Evolutionary conservation across 2,329 filamentous ascomycete species (phyloP), one percentile per base, ranked within the genome.

Genomic region (Arthrobotrys entomopaga): DNA sequence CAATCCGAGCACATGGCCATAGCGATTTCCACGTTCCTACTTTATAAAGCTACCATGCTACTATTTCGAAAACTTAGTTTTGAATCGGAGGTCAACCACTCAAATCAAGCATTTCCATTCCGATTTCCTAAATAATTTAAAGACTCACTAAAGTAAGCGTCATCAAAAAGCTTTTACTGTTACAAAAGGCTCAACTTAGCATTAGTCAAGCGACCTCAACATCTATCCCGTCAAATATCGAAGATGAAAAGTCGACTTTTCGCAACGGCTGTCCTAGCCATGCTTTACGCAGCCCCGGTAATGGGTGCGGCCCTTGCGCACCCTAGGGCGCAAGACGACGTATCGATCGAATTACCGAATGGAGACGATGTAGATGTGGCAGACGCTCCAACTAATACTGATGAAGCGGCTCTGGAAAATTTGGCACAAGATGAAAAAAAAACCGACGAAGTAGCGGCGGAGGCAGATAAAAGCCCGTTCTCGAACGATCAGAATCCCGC

Each of bases 231-330:
- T 34, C 10, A 1, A 8, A 5, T 5, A 8, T 34, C 29, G 10
- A 46, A 13, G n/a, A 46, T 46, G 42, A 46, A 13, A 13, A 7
- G 15, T 3, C 13, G 42, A 46, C n/a, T 46, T 8, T 19, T 50
- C 4, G 20, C 63, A 6, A 53, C 70, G 19, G 52, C 63, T 20
- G 10, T 49, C 1, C 56, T 74, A 20, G 70, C 70, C 8, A 53
- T 74, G 20, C 16, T 74, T 16, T 67, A 66, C 16, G 56, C 61
- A 10, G 61, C 63, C 19, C 69, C 69, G 6, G 57, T 67, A 7
- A 16, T 74, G 15, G 63, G 56, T 8, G 42, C 22, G 1, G 69
- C 69, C 13, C 16, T 74, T 22, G 69, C 69, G 2, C 10, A 38
- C 16, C 69, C 69, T 40, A 43, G 19, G 2, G 42, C 52, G 1